Base-by-base conservation (phyloP, 331 rosid genomes). In the Cucumis variabilis region DNA sequence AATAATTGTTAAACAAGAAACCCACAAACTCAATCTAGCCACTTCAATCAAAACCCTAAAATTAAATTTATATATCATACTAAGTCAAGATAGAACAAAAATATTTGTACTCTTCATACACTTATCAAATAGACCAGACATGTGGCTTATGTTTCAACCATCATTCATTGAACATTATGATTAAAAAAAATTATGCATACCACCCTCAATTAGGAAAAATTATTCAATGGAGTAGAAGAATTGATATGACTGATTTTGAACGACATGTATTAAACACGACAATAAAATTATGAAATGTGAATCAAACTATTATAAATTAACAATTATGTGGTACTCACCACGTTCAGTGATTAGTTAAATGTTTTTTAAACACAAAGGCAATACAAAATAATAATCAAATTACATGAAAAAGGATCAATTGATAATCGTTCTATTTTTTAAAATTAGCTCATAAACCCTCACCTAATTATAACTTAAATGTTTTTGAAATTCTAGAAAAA, bases 21-120 rank as follows among this genome's bases (percentile, higher is more conserved):
- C 25, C 27, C 80, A 41, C 79, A 41, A 74, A 41, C 53, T 74
- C 80, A 74, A 74, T 41, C 48, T 74, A 74, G 17, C 17, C 80
- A 74, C 27, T 41, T 74, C 27, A 21, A 74, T 74, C 55, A 10
- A 73, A 73, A 37, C 27, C 79, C 79, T 73, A 37, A 73, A 73
- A 11, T 73, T 5, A 15, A 58, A 15, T 3, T 11, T 0, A 33
- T 33, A 33, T 33, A 33, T 33, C 4, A 33, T 33, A 33, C 11
- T 9, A 10, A 21, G 55, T 33, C 80, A 41, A 41, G 10, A 74
- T 41, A 58, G 55, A 41, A 37, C 24, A 74, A 23, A 21, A 41
- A 19, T 14, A 68, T 68, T 2, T 24, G 19, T 70, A 13, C 17
- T 0, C 20, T 28, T 28, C 23, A 28, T 23, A 27, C 46, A 33